phyloP scores from a whole-genome alignment of 176 grass and related monocot genomes.

The Musa beccarii region DNA sequence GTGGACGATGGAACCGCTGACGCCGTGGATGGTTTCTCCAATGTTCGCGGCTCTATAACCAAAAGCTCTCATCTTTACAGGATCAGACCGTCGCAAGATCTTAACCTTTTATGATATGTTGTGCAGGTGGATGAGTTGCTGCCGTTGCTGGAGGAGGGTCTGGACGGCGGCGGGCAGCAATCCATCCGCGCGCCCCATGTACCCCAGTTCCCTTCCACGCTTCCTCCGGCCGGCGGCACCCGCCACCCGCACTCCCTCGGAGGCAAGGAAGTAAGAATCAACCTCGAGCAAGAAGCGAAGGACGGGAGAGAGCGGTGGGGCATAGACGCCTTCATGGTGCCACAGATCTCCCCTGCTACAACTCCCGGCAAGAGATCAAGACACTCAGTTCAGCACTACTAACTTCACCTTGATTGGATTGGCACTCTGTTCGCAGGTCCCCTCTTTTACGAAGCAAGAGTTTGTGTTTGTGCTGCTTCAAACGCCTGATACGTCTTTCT shows the following conservation, averaged over 20 bases:
- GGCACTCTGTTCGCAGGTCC: too few relatives aligned
- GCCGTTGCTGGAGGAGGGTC: constrained; percentile 48
- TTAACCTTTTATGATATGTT: background rate
- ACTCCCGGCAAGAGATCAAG: constrained; percentile 34
- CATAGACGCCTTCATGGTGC: constrained; percentile 56
- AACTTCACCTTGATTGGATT: background rate
- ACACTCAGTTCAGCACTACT: constrained; percentile 40
- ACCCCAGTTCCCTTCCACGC: constrained; percentile 2
- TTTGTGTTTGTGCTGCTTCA: too few relatives aligned
- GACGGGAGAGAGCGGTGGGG: constrained; percentile 18
- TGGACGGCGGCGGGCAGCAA: constrained; percentile 36
- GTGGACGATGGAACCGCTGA: background rate
- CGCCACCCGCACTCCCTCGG: constrained; percentile 6
- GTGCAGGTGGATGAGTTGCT: constrained; percentile 32
- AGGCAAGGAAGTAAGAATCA: constrained; percentile 11
- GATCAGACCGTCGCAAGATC: background rate
- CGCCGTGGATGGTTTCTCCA: constrained; percentile 3
- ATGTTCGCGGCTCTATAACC: constrained; percentile 1
- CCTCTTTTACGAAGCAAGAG: too few relatives aligned
- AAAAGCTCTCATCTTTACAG: background rate
- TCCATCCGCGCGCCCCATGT: constrained; percentile 27
- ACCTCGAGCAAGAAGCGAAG: constrained; percentile 18
- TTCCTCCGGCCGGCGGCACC: background rate
- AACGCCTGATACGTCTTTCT: too few relatives aligned
- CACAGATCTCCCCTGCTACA: constrained; percentile 38